phyloP scores from a whole-genome alignment of 2,329 filamentous ascomycete species.

The Penicillium sp. region DNA sequence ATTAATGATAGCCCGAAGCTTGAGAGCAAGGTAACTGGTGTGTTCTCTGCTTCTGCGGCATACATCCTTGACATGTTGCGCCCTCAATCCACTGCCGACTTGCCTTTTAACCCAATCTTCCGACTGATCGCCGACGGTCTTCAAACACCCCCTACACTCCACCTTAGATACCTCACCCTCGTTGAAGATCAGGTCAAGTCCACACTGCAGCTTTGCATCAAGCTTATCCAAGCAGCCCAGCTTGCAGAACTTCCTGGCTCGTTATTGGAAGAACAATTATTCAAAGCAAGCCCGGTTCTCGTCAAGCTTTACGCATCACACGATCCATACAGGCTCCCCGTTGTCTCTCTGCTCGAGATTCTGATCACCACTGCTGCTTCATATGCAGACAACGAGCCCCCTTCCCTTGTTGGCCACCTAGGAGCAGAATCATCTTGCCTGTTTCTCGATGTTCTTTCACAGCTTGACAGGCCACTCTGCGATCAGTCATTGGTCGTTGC shows the following conservation, averaged over 20 bases:
- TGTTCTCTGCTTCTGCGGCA: conserved; percentile 70
- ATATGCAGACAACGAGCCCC: conserved; percentile 68
- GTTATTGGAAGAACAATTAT: conserved; percentile 74
- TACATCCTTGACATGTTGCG: conserved; percentile 78
- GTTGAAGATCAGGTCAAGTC: conserved; percentile 65
- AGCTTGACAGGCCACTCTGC: conserved; percentile 73
- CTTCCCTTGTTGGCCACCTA: conserved; percentile 90
- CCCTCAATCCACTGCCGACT: conserved; percentile 65
- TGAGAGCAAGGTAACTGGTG: conserved; percentile 57
- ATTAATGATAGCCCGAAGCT: conserved; percentile 63
- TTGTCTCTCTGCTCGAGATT: conserved; percentile 70
- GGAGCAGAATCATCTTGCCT: conserved; percentile 79
- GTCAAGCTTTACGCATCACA: conserved; percentile 73
- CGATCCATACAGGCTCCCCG: conserved; percentile 64
- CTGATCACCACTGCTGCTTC: conserved; percentile 71
- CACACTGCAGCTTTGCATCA: conserved; percentile 66
- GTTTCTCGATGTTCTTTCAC: conserved; percentile 76
- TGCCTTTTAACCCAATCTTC: conserved; percentile 76
- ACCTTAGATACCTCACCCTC: conserved; percentile 56
- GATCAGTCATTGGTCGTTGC: conserved; percentile 64
- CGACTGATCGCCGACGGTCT: conserved; percentile 67
- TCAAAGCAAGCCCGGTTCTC: conserved; percentile 75
- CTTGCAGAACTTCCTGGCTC: conserved; percentile 64
- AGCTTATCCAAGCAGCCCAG: conserved; percentile 69
- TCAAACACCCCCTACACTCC: conserved; percentile 63